Evolutionary conservation across 129 eudicot genomes (phyloP), one percentile per base, ranked within the genome.

Genomic region (Artemisia tridentata): DNA sequence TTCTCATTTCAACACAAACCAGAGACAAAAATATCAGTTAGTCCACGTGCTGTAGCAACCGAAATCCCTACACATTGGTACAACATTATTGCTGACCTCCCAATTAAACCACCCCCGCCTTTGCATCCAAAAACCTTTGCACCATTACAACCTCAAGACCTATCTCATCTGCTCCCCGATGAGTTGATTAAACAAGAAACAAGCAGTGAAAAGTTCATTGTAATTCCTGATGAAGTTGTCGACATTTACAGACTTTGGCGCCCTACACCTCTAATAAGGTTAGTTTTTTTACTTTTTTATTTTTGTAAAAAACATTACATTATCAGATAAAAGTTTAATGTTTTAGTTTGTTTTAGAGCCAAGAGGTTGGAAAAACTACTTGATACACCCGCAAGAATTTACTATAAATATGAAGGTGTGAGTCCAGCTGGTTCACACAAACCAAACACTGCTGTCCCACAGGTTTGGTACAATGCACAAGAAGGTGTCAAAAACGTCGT

Each of bases 371-470:
- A 93, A 82, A 93, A 93, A 77, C 68, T 93, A 74, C 96, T 87
- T 7, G 92, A 77, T 68, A 93, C 98, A 18, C 98, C 98, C 15
- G 98, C 98, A 7, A 85, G 90, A 77, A 93, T 93, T 13, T 93
- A 93, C 53, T 93, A 89, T 85, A 93, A 93, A 75, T 89, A 93
- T 71, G 98, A 93, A 87, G 98, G 98, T 56, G 96, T 45, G 23
- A 93, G 98, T 83, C 98, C 98, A 21, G 98, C 98, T 3, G 98
- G 97, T 20, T 93, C 98, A 13, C 98, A 93, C 60, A 93, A 93
- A 51, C 96, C 97, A 2, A 93, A 93, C 86, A 87, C 92, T 57
- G 89, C 98, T 2, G 95, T 93, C 47, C 98, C 98, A 62, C 98
- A 89, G 84, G 98, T 78, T 56, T 93, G 92, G 92, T 93, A 89